phyloP scores from a whole-genome alignment of 1,139 yeast species.

The Kluyveromyces sp. region DNA sequence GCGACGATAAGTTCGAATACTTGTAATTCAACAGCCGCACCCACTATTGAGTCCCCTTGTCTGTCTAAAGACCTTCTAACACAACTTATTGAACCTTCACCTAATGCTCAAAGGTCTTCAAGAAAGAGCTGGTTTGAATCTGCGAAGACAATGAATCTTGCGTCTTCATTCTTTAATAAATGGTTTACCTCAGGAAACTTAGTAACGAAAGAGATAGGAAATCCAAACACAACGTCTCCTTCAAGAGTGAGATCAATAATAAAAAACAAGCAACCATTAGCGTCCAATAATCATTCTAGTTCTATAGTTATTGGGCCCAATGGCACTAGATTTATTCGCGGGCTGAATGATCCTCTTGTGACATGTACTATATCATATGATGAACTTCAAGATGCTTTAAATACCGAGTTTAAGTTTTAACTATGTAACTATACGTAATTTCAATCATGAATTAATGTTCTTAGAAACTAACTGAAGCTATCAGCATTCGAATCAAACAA shows the following conservation, averaged over 20 bases:
- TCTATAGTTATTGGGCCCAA: conserved; percentile 41
- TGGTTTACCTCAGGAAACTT: conserved; percentile 7
- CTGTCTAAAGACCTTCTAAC: conserved; percentile 4
- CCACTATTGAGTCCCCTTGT: not conserved
- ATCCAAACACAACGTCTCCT: conserved; percentile 8
- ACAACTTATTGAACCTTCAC: conserved; percentile 1
- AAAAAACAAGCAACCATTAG: not conserved
- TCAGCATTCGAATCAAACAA: conserved; percentile 10
- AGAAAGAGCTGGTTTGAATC: conserved; percentile 1
- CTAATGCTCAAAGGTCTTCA: not conserved
- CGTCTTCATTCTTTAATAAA: not conserved
- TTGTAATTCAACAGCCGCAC: not conserved
- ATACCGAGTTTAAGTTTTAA: conserved; percentile 20
- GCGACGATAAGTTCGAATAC: conserved; percentile 5
- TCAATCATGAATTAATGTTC: not conserved
- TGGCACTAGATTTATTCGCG: conserved; percentile 34
- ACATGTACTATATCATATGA: conserved; percentile 35
- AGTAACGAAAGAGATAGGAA: conserved; percentile 26
- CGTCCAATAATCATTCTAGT: not conserved
- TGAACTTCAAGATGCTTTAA: conserved; percentile 39
- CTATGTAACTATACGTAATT: not conserved
- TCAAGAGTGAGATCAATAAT: conserved; percentile 1
- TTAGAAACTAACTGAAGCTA: conserved; percentile 10
- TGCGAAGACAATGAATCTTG: not conserved
- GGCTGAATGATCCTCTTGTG: conserved; percentile 34